A percentile compares a stretch with the other conserved stretches of the same genome.
These are phyloP conservation scores for Parietaria judaica DNA, from an alignment of 306 rosid species.

Conservation along the genomic window DNA sequence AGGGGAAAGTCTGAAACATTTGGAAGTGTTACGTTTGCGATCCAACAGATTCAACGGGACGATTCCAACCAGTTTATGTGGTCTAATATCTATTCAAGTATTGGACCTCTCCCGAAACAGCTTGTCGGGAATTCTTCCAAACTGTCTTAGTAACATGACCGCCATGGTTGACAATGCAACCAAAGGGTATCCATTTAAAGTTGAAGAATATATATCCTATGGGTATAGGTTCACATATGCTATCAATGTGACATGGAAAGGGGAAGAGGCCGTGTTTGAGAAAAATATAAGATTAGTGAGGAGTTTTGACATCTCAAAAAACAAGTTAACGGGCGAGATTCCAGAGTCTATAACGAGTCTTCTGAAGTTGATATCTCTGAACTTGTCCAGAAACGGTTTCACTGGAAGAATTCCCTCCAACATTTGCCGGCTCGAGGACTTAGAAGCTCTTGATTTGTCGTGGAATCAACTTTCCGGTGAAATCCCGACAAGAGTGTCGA, in stretches of 20 bases:
- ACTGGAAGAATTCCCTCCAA: slow-evolving; percentile 12
- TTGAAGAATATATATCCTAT: too few species aligned
- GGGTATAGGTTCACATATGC: too few species aligned
- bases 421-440: not conserved
- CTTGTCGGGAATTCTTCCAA: slow-evolving; percentile 9
- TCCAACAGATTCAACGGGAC: slow-evolving; percentile 15
- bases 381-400: slow-evolving; percentile 18
- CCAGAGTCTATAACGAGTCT: slow-evolving; percentile 11
- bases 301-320: slow-evolving; percentile 26
- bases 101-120: slow-evolving; percentile 16
- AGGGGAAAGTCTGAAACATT: not conserved
- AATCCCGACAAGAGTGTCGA: slow-evolving; percentile 11
- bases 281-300: slow-evolving; percentile 1
- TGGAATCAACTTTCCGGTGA: slow-evolving; percentile 19
- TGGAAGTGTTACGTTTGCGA: slow-evolving; percentile 1
- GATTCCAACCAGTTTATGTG: slow-evolving; percentile 9
- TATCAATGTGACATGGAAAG: slow-evolving; percentile 16
- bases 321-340: slow-evolving; percentile 18
- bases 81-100: not conserved
- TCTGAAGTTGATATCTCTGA: slow-evolving; percentile 4
- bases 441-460: slow-evolving; percentile 25
- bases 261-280: not conserved
- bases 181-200: not conserved
- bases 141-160: slow-evolving; percentile 11
- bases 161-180: not conserved